phyloP scores from a whole-genome alignment of 768 basidiomycete species.

The Xerocomus brunneocitrinus region DNA sequence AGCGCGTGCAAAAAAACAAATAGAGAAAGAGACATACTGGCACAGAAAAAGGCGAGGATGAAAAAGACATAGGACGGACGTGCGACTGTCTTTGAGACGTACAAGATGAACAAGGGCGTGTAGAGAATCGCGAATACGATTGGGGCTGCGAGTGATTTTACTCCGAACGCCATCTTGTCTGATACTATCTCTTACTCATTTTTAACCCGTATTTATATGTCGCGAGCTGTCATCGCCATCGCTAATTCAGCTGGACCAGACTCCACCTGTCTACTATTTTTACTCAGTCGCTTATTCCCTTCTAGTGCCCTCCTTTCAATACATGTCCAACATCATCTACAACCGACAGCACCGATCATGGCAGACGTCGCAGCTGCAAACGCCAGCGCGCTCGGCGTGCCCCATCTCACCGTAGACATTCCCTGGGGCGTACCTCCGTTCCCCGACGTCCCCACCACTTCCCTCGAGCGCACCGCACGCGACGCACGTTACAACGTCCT shows the following conservation, averaged over 20 bases:
- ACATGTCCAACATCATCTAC: conserved; percentile 68
- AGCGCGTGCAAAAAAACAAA: background rate
- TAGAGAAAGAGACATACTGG: conserved; percentile 11
- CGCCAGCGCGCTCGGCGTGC: conserved; percentile 41
- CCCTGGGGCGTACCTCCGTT: conserved; percentile 56
- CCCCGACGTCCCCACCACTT: conserved; percentile 42
- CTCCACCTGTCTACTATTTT: conserved; percentile 72
- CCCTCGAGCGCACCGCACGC: conserved; percentile 57
- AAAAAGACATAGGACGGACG: conserved; percentile 19
- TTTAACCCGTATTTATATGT: background rate
- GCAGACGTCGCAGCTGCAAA: conserved; percentile 41
- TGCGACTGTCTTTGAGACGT: conserved; percentile 9
- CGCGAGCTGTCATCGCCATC: conserved; percentile 37
- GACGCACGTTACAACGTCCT: conserved; percentile 52
- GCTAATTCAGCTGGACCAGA: conserved; percentile 83
- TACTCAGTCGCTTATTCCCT: conserved; percentile 44
- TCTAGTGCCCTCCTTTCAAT: conserved; percentile 46
- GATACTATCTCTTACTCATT: too few species aligned
- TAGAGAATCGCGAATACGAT: conserved; percentile 28
- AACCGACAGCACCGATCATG: conserved; percentile 53
- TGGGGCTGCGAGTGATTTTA: conserved; percentile 22
- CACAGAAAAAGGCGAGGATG: conserved; percentile 25
- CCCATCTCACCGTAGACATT: conserved; percentile 44
- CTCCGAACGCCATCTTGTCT: conserved; percentile 6
- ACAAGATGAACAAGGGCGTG: conserved; percentile 14